These are phyloP conservation scores for Globisporangium barbulae DNA, from an alignment of 352 stramenopile species.

Conservation along the genomic window DNA sequence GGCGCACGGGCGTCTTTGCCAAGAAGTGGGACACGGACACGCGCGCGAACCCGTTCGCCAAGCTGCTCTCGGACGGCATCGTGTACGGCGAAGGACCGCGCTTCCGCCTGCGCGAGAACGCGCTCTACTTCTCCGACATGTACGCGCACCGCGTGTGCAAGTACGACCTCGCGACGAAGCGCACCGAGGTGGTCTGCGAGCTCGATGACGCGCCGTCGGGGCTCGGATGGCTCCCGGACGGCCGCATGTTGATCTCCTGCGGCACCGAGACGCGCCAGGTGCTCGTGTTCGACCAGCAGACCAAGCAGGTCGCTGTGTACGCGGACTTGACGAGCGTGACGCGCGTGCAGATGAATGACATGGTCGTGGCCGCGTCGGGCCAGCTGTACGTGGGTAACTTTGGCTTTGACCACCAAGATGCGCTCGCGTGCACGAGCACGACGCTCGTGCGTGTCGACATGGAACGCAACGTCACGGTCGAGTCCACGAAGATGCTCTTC, in stretches of 20 bases:
- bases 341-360: constrained; percentile 53
- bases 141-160: constrained; percentile 53
- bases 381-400: constrained; percentile 64
- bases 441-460: constrained; percentile 54
- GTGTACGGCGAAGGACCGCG: constrained; percentile 59
- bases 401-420: constrained; percentile 45
- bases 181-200: constrained; percentile 39
- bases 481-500: constrained; percentile 57
- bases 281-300: constrained; percentile 34
- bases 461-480: constrained; percentile 43
- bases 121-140: constrained; percentile 74
- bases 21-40: constrained; percentile 15
- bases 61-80: constrained; percentile 33
- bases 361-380: constrained; percentile 44
- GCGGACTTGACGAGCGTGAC: constrained; percentile 51
- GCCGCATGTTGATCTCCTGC: constrained; percentile 50
- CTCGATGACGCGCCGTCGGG: constrained; percentile 49
- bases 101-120: constrained; percentile 43
- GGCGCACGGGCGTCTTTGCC: constrained; percentile 18
- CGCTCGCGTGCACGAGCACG: constrained; percentile 34
- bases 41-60: constrained; percentile 29
- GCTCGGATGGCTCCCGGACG: constrained; percentile 61
- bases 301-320: constrained; percentile 34
- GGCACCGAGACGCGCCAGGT: constrained; percentile 44
- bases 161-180: constrained; percentile 42